Evolutionary conservation across 2,329 filamentous ascomycete genomes (phyloP), one percentile per base, ranked within the genome.

Genomic region (Sarocladium brachiariae): DNA sequence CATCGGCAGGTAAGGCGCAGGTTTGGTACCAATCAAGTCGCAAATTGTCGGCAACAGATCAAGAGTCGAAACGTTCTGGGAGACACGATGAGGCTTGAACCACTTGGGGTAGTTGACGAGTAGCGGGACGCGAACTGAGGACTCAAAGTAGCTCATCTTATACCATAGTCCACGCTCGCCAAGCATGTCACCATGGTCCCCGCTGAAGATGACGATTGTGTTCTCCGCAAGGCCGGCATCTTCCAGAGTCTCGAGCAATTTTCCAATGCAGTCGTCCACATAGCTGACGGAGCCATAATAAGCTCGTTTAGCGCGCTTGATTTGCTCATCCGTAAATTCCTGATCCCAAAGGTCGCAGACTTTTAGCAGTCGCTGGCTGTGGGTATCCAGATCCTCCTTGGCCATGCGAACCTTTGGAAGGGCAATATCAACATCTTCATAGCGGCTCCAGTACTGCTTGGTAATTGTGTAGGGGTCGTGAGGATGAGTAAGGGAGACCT

Each of bases 121-220:
- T 64, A 96, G 83, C 1, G 91, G 91, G 19, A 96, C 91, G 24
- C 91, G 86, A 41, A 89, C 89, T 11, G 89, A 95, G 35, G 85
- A 85, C 76, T 96, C 91, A 61, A 90, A 96, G 78, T 93, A 96
- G 63, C 83, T 89, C 91, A 96, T 96, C 77, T 96, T 96, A 75
- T 96, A 91, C 91, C 91, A 96, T 43, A 96, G 73, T 5, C 87
- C 87, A 50, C 89, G 84, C 73, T 96, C 91, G 53, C 91, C 91
- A 7, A 96, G 80, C 91, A 96, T 96, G 68, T 96, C 91, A 51
- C 91, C 91, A 63, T 96, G 91, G 65, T 96, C 91, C 39, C 91
- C 90, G 52, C 86, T 91, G 70, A 96, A 96, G 57, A 96, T 83
- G 60, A 96, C 76, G 59, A 96, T 90, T 11, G 91, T 96, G 68